Base-by-base conservation (phyloP, 148 eudicot species). In the Persicaria maculosa region DNA sequence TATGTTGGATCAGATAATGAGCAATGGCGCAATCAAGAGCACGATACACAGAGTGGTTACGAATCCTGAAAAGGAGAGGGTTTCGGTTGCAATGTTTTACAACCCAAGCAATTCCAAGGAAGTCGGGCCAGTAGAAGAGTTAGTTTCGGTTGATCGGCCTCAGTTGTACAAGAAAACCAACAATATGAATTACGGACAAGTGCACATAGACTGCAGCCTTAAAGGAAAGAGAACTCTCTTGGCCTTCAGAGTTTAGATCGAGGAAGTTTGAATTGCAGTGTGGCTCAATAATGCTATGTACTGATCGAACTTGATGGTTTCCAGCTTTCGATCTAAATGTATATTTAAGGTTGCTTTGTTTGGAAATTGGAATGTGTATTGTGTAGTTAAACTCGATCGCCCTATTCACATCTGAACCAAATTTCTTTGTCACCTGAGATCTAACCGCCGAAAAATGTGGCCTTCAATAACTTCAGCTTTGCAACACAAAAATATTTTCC, bases 11-110 rank as follows among this genome's bases (percentile, higher is more conserved):
- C 79, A 81, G 81, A 75, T 78, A 67, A 72, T 77, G 83, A 77
- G 77, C 15, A 78, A 78, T 14, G 81, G 84, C 14, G 68, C 36
- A 59, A 65, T 78, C 57, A 76, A 79, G 77, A 79, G 82, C 72
- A 74, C 80, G 31, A 4, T 79, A 54, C 82, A 82, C 47, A 76
- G 82, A 62, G 85, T 74, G 47, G 72, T 77, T 52, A 64, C 79
- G 14, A 82, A 76, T 57, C 40, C 54, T 2, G 75, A 76, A 47
- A 82, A 55, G 44, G 82, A 70, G 72, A 82, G 79, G 75, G 71
- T 76, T 11, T 55, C 85, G 4, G 9, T 82, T n/a, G 79, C 82
- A 0, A 44, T 79, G 61, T 78, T 76, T 55, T 68, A 52, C 17
- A 9, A 6, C 10, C 82, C 77, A 9, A 71, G 72, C 4, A 8